These are phyloP conservation scores for Solanum hybrid DNA, from an alignment of 305 asterid species.

Conservation along the genomic window DNA sequence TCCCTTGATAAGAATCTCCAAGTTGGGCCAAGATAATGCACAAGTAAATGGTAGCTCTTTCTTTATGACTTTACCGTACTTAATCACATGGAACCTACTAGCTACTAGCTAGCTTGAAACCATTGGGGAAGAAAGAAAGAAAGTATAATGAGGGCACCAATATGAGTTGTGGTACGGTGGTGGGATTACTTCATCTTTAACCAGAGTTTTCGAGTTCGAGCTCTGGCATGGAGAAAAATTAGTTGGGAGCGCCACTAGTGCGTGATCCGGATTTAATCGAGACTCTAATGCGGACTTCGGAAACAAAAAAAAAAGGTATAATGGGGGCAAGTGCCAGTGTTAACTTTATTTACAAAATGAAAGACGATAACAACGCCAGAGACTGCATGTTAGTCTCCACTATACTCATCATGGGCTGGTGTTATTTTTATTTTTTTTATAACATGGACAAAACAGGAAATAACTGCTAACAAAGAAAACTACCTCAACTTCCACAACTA, in stretches of 20 bases:
- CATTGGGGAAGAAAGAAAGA: not conserved
- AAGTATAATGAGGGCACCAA: not conserved
- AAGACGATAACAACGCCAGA: not conserved
- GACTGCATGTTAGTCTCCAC: constrained; percentile 28
- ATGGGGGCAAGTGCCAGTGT: constrained; percentile 7
- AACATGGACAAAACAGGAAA: constrained; percentile 9
- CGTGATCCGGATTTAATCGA: rapidly evolving
- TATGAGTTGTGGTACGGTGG: not conserved
- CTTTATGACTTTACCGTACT: constrained; percentile 5
- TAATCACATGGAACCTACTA: constrained; percentile 4
- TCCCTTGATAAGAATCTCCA: not conserved
- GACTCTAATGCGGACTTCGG: rapidly evolving
- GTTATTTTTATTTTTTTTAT: not conserved
- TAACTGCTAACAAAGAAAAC: constrained; percentile 15
- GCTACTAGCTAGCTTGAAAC: not conserved
- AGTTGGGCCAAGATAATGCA: not conserved
- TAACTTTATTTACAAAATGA: not conserved
- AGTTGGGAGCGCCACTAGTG: not conserved
- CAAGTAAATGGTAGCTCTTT: not conserved
- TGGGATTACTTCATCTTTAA: no score
- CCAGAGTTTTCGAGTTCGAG: not conserved
- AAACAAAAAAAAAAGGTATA: not conserved
- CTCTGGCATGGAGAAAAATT: not conserved
- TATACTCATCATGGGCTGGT: not conserved
- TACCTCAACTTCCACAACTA: constrained; percentile 6